Conservation (phyloP, 441 rosid species). For the Euphorbia schlechtendalii region DNA sequence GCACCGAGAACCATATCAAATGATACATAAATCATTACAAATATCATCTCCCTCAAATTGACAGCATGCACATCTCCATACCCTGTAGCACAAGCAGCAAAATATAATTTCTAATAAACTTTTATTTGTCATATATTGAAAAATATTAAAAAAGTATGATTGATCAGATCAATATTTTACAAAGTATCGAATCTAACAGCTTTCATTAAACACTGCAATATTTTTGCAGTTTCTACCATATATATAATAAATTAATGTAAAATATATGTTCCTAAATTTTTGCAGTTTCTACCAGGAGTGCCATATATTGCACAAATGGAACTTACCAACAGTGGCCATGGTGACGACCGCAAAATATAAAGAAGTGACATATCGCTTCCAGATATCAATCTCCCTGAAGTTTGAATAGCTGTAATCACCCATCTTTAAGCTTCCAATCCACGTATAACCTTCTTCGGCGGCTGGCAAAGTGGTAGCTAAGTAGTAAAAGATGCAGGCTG, state of each 20-base stretch:
- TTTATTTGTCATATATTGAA: neutral
- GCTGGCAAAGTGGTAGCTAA: conserved; percentile 80
- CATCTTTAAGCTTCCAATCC: conserved; percentile 95
- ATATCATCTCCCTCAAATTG: conserved; percentile 94
- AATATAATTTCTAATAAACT: neutral
- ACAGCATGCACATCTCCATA: conserved; percentile 99
- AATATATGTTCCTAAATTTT: too few species aligned
- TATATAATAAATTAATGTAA: too few species aligned
- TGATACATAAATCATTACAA: conserved; percentile 82
- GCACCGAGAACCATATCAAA: conserved; percentile 98
- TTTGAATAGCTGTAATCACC: conserved; percentile 69
- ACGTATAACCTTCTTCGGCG: conserved; percentile 72
- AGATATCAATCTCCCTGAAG: conserved; percentile 76
- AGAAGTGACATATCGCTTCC: conserved; percentile 87
- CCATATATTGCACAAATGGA: conserved; percentile 9
- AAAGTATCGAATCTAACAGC: neutral
- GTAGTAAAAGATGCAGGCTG: conserved; percentile 91
- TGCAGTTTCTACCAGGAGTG: too few species aligned
- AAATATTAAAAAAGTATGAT: too few species aligned
- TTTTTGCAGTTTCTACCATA: too few species aligned
- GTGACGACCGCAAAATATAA: conserved; percentile 90
- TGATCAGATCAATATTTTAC: neutral
- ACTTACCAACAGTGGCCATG: conserved; percentile 95
- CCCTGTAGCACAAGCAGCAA: conserved; percentile 36
- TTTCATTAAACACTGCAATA: neutral